phyloP scores from a whole-genome alignment of 371 early-diverging fungal genomes.

The Blakeslea trispora region DNA sequence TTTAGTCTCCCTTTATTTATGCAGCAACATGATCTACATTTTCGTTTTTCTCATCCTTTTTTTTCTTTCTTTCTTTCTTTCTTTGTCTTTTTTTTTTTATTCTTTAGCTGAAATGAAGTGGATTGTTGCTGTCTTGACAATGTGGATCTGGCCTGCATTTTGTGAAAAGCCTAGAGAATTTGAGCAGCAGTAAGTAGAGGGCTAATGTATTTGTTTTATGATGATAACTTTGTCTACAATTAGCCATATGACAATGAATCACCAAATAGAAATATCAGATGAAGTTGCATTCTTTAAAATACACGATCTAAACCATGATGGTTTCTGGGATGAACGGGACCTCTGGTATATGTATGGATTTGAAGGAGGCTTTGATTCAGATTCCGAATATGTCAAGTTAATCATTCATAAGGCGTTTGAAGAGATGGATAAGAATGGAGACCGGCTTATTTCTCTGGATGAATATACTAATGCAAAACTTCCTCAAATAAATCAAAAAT shows the following conservation, averaged over 20 bases:
- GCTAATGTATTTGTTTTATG: not conserved
- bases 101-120: slow-evolving; percentile 2
- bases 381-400: slow-evolving; percentile 39
- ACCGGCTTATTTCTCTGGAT: slow-evolving; percentile 32
- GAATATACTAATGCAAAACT: slow-evolving; percentile 35
- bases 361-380: slow-evolving; percentile 34
- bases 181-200: slow-evolving; percentile 15
- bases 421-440: slow-evolving; percentile 37
- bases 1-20: not conserved
- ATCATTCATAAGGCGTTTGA: slow-evolving; percentile 42
- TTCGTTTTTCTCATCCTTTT: not conserved
- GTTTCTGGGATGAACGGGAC: slow-evolving; percentile 36
- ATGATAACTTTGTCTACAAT: no score
- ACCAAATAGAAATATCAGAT: slow-evolving; percentile 42
- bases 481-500: slow-evolving; percentile 24
- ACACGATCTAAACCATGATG: slow-evolving; percentile 46
- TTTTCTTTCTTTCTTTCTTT: slow-evolving; percentile 1
- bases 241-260: slow-evolving; percentile 40
- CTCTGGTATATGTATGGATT: slow-evolving; percentile 37
- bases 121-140: not conserved
- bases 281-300: slow-evolving; percentile 45
- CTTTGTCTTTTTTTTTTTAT: not conserved
- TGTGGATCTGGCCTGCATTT: not conserved
- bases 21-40: not conserved
- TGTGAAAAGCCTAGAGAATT: slow-evolving; percentile 5